These are phyloP conservation scores for Amanita phalloides DNA, from an alignment of 768 basidiomycete species.

Conservation along the genomic window DNA sequence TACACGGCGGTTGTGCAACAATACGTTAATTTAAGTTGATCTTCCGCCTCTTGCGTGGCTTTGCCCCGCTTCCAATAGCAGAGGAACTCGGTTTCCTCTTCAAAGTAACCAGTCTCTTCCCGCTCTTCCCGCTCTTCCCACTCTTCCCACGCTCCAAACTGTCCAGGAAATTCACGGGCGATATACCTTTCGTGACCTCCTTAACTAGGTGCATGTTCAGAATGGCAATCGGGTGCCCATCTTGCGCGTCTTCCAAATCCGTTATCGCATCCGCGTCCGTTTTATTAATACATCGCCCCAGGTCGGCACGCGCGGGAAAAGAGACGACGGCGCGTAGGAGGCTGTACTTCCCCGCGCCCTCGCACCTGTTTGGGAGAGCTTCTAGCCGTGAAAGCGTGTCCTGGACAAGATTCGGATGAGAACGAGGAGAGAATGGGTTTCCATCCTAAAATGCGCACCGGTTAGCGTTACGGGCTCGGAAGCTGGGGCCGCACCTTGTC, in stretches of 20 bases:
- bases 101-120: not conserved
- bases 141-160: constrained; percentile 13
- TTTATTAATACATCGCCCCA: constrained; percentile 20
- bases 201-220: constrained; percentile 31
- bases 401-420: constrained; percentile 19
- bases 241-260: constrained; percentile 26
- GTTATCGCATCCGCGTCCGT: not conserved
- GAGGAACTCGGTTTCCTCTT: constrained; percentile 8
- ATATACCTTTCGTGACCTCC: constrained; percentile 23
- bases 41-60: not conserved
- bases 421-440: constrained; percentile 20
- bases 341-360: constrained; percentile 27
- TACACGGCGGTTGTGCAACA: too few species aligned
- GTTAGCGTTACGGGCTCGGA: not conserved
- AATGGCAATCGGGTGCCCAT: constrained; percentile 28
- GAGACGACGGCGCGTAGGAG: constrained; percentile 30
- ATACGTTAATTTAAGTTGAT: not conserved
- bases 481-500: constrained; percentile 21
- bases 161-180: constrained; percentile 26
- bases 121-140: not conserved
- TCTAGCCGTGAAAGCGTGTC: constrained; percentile 16
- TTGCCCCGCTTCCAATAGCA: not conserved
- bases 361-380: constrained; percentile 21
- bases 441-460: constrained; percentile 18
- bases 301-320: constrained; percentile 27